Percentiles rank a stretch among this genome's conserved stretches.
Conservation (phyloP, 805 yeast species). For the Spathaspora gorwiae region DNA sequence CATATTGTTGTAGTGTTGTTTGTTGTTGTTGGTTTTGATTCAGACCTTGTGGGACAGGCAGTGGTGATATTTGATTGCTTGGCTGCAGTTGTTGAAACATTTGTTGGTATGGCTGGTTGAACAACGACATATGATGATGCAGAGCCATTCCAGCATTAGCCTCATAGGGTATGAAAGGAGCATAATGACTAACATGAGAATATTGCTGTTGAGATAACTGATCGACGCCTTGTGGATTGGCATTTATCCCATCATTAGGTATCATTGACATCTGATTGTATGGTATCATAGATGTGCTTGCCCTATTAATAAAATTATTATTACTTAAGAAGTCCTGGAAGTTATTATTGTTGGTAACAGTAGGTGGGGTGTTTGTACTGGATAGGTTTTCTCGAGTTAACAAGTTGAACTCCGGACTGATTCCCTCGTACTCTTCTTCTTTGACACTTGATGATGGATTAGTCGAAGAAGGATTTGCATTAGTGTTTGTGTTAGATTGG, state of each 20-base stretch:
- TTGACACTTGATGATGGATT: background rate
- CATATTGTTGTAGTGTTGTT: conserved; percentile 1
- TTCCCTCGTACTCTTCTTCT: conserved; percentile 3
- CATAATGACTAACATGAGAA: conserved; percentile 23
- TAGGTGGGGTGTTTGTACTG: conserved; percentile 2
- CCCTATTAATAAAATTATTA: conserved; percentile 17
- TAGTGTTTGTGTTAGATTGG: conserved; percentile 1
- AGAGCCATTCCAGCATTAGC: conserved; percentile 11
- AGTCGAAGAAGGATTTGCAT: background rate
- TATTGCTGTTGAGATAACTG: conserved; percentile 6
- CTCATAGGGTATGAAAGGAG: conserved; percentile 22
- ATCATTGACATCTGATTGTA: conserved; percentile 2
- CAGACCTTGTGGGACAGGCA: conserved; percentile 3
- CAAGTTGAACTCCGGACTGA: conserved; percentile 4
- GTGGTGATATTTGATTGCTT: conserved; percentile 1
- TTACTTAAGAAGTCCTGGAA: conserved; percentile 10
- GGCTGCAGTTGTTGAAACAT: background rate
- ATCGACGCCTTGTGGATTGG: background rate
- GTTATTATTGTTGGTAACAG: conserved; percentile 1
- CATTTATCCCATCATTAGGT: background rate
- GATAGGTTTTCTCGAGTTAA: conserved; percentile 1
- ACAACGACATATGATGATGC: conserved; percentile 5
- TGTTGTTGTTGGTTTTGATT: conserved; percentile 7
- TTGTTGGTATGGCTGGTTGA: background rate
- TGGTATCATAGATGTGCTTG: conserved; percentile 11